phyloP scores from a whole-genome alignment of 83 land plant species.

The Isoetes engelmannii region DNA sequence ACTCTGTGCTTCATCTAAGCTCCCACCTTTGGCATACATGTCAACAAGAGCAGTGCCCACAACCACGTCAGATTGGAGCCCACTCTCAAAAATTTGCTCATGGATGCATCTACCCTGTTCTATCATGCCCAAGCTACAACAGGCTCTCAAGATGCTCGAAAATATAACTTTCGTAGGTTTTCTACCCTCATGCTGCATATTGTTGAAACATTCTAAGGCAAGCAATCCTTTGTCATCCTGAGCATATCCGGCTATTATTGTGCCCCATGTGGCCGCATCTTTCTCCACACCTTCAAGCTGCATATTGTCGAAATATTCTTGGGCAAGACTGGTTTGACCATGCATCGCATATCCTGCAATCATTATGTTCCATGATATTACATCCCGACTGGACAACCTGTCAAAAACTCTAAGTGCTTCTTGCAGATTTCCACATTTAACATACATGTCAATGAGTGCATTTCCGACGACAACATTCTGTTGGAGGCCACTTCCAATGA shows the following conservation, averaged over 20 bases:
- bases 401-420: not conserved
- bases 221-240: too few species aligned
- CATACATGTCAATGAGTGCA: slow-evolving; percentile 7
- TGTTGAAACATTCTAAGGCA: too few species aligned
- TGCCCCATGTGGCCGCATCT: not conserved
- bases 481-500: not conserved
- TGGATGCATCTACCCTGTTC: too few species aligned
- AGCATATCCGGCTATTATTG: not conserved
- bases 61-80: too few species aligned
- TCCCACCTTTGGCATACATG: too few species aligned
- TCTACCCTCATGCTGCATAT: too few species aligned
- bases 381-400: not conserved
- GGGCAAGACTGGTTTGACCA: not conserved
- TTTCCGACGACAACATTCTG: not conserved
- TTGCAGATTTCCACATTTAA: not conserved
- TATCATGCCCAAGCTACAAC: too few species aligned
- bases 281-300: not conserved
- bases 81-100: too few species aligned
- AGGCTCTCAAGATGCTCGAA: too few species aligned
- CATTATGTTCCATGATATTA: not conserved
- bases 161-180: too few species aligned
- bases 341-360: not conserved
- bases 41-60: too few species aligned
- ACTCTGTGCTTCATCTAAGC: too few species aligned
- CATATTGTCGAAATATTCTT: not conserved